A percentile compares a stretch with the other conserved stretches of the same genome.
Evolutionary conservation across 768 basidiomycete genomes (phyloP).

Genomic region (Trametes coccinea): DNA sequence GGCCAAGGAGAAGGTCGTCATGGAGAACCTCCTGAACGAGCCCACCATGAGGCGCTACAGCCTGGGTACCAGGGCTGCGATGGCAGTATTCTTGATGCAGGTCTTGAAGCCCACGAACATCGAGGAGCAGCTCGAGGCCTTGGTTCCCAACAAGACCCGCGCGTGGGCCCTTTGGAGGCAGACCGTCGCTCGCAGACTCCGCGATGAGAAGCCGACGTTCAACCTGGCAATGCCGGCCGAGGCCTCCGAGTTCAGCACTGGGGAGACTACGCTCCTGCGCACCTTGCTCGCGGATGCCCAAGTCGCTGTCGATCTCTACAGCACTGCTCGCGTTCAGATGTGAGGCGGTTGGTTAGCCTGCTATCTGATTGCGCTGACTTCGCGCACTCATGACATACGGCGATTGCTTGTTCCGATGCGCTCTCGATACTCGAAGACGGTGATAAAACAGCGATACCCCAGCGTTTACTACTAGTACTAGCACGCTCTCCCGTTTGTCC

Average conservation of each 20-base stretch:
- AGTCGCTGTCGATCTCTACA: conserved; percentile 5
- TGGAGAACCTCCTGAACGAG: conserved; percentile 6
- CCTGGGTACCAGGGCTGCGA: conserved; percentile 5
- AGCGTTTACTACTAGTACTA: too few species aligned
- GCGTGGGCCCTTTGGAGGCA: conserved; percentile 10
- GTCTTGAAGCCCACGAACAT: not conserved
- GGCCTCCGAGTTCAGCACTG: not conserved
- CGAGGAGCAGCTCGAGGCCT: conserved; percentile 8
- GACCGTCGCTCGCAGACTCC: conserved; percentile 2
- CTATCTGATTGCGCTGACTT: too few species aligned
- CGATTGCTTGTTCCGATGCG: too few species aligned
- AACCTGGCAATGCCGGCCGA: not conserved
- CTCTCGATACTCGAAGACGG: too few species aligned
- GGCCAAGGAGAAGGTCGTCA: conserved; percentile 2
- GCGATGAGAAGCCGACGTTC: conserved; percentile 2
- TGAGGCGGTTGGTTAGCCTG: not conserved
- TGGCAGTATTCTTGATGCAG: conserved; percentile 13
- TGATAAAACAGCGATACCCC: too few species aligned
- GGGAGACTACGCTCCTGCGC: conserved; percentile 5
- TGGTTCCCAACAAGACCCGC: conserved; percentile 13
- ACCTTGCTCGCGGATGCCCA: conserved; percentile 7
- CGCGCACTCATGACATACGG: too few species aligned
- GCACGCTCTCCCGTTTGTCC: too few species aligned
- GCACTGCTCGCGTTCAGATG: not conserved
- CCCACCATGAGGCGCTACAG: conserved; percentile 9